These are phyloP conservation scores for Boletus semigastroideus DNA, from an alignment of 1,284 basidiomycete species.

Conservation along the genomic window DNA sequence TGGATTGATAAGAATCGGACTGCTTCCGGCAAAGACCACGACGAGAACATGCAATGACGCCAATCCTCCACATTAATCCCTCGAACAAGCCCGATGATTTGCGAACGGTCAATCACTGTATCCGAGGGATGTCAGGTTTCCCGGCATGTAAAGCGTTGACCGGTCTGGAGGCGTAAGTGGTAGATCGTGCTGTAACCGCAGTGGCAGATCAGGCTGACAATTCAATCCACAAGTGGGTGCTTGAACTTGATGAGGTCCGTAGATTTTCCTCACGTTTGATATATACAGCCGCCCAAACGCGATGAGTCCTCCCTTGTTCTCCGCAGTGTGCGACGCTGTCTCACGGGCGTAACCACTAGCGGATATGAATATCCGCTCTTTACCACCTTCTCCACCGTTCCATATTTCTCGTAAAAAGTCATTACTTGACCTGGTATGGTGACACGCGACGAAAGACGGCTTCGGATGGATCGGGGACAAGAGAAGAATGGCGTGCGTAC, in stretches of 20 bases:
- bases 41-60: too few species aligned
- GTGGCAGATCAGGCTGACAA: conserved; percentile 43
- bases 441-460: neutral
- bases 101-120: conserved; percentile 29
- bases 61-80: too few species aligned
- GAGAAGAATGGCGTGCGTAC: neutral
- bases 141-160: conserved; percentile 18
- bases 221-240: neutral
- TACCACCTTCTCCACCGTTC: neutral
- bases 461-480: neutral
- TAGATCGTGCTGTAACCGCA: conserved; percentile 25
- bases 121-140: conserved; percentile 14
- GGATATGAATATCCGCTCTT: neutral
- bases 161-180: conserved; percentile 19
- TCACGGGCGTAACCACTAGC: neutral
- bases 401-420: neutral
- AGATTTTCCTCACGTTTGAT: neutral
- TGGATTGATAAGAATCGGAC: too few species aligned
- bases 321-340: neutral
- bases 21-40: too few species aligned
- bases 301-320: neutral
- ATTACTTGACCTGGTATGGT: neutral
- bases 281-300: neutral
- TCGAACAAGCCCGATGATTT: neutral
- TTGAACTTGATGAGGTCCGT: neutral